Evolutionary conservation across 2,329 filamentous ascomycete species (phyloP).

Genomic region (Aureobasidium vineae): DNA sequence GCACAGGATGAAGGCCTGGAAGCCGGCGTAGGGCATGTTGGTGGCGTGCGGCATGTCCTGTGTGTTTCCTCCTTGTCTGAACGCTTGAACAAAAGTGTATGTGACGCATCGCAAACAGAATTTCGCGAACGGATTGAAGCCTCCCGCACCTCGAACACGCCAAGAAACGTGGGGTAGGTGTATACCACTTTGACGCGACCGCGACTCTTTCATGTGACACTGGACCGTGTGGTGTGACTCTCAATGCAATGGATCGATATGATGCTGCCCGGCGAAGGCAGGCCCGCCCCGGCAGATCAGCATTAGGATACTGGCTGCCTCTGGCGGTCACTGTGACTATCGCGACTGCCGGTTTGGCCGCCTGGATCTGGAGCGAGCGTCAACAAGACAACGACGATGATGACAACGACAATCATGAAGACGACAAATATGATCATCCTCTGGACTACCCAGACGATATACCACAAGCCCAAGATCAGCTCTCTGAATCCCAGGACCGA

Average conservation of each 20-base stretch:
- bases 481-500: not conserved
- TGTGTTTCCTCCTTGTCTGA: not conserved
- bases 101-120: constrained; percentile 24
- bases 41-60: constrained; percentile 71
- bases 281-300: constrained; percentile 52
- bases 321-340: constrained; percentile 82
- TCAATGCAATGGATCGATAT: constrained; percentile 20
- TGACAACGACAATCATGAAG: constrained; percentile 58
- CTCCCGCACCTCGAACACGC: not conserved
- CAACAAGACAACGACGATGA: constrained; percentile 69
- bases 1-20: constrained; percentile 80
- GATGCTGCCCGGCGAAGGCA: constrained; percentile 51
- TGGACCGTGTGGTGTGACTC: not conserved
- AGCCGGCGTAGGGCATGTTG: constrained; percentile 66
- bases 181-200: not conserved
- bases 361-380: constrained; percentile 93
- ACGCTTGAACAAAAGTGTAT: too few species aligned
- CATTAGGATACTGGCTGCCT: constrained; percentile 84
- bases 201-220: constrained; percentile 8
- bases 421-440: constrained; percentile 31
- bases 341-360: constrained; percentile 79
- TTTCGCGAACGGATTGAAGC: not conserved
- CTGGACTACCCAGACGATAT: constrained; percentile 25
- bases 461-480: not conserved
- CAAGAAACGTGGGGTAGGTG: constrained; percentile 9